phyloP scores from a whole-genome alignment of 2,329 filamentous ascomycete species.

The Phyllosticta citrichinensis region DNA sequence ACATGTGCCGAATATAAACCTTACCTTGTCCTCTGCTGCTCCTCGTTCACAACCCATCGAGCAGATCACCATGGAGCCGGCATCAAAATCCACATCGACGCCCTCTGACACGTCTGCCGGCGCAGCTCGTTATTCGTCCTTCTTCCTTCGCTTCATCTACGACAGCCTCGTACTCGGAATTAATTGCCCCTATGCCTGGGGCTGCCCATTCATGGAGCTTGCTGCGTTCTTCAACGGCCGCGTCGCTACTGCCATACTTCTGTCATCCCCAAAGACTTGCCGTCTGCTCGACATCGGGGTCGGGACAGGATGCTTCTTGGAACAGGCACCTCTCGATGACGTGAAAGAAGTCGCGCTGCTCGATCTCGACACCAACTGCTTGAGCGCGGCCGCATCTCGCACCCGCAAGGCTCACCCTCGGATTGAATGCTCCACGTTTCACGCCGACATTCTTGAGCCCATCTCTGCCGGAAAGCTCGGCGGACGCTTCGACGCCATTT shows the following conservation, averaged over 20 bases:
- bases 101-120: neutral
- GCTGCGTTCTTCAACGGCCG: conserved; percentile 18
- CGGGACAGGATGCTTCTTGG: conserved; percentile 22
- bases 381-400: conserved; percentile 23
- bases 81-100: neutral
- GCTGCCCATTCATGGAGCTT: conserved; percentile 15
- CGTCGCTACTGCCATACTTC: neutral
- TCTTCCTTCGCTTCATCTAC: conserved; percentile 7
- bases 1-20: neutral
- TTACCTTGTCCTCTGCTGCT: neutral
- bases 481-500: conserved; percentile 33
- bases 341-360: conserved; percentile 15
- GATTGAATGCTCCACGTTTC: conserved; percentile 13
- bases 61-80: neutral
- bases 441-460: neutral
- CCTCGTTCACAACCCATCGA: neutral
- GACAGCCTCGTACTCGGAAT: conserved; percentile 16
- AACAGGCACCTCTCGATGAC: conserved; percentile 9
- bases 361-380: conserved; percentile 20
- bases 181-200: conserved; percentile 19
- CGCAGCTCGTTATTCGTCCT: neutral
- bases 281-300: conserved; percentile 23
- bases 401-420: conserved; percentile 11
- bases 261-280: conserved; percentile 11
- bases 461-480: conserved; percentile 21